Conservation (phyloP, 2,329 filamentous ascomycete species). For the Davidsoniella australis region DNA sequence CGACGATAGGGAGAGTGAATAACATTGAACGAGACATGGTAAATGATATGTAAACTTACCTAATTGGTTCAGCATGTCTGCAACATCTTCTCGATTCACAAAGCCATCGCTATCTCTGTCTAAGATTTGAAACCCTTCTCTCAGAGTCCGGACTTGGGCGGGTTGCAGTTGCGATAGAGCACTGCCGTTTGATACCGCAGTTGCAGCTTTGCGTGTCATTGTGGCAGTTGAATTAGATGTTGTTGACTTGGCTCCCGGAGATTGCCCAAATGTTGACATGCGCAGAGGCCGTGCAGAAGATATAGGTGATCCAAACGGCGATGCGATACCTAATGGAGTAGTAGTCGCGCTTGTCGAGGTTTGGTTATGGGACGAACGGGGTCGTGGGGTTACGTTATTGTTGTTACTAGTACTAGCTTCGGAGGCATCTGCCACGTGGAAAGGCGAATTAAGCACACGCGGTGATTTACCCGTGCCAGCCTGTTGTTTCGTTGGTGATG, state of each 20-base stretch:
- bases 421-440: slow-evolving; percentile 13
- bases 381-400: background rate
- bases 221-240: slow-evolving; percentile 3
- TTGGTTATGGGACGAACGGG: slow-evolving; percentile 6
- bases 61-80: slow-evolving; percentile 72
- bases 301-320: slow-evolving; percentile 6
- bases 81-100: slow-evolving; percentile 68
- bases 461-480: slow-evolving; percentile 8
- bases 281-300: background rate
- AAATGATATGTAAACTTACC: slow-evolving; percentile 29
- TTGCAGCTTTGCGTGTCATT: slow-evolving; percentile 10
- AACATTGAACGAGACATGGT: background rate
- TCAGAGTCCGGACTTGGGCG: slow-evolving; percentile 67
- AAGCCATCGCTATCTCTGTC: slow-evolving; percentile 76
- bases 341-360: background rate
- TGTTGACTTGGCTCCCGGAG: slow-evolving; percentile 5
- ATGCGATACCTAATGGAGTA: background rate
- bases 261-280: slow-evolving; percentile 5
- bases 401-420: background rate
- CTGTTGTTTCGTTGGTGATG: slow-evolving; percentile 36
- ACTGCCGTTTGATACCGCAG: slow-evolving; percentile 24
- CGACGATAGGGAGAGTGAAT: too few species aligned
- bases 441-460: slow-evolving; percentile 25
- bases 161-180: slow-evolving; percentile 59
- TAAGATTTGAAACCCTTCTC: slow-evolving; percentile 85